A percentile compares a stretch with the other conserved stretches of the same genome.
These are phyloP conservation scores for Cyberlindnera meyerae DNA, from an alignment of 805 yeast genomes.

Conservation along the genomic window DNA sequence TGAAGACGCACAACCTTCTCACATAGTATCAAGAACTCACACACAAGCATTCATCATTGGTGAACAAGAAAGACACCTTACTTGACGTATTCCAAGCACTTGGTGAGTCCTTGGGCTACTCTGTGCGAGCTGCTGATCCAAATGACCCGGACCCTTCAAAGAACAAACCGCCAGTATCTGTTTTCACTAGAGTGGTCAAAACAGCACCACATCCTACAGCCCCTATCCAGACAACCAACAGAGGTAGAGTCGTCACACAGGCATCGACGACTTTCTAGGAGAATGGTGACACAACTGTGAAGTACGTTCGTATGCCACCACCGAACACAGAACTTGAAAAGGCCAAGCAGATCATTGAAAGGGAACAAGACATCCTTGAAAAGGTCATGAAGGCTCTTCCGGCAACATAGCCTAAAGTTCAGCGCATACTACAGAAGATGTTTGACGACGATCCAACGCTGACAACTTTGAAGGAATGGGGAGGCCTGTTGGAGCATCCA, in stretches of 20 bases:
- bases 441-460: constrained; percentile 7
- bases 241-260: no score
- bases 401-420: constrained; percentile 1
- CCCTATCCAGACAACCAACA: no score
- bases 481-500: constrained; percentile 6
- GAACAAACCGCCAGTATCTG: no score
- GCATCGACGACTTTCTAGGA: not conserved
- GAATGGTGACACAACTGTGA: not conserved
- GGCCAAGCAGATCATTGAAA: not conserved
- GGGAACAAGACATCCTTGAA: not conserved
- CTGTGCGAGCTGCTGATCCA: not conserved
- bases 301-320: no score
- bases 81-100: constrained; percentile 4
- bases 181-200: not conserved
- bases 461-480: constrained; percentile 6
- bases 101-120: not conserved
- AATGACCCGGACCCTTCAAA: no score
- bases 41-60: constrained; percentile 4
- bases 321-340: not conserved
- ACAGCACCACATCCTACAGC: no score
- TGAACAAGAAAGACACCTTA: constrained; percentile 5
- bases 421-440: constrained; percentile 2
- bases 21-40: constrained; percentile 8
- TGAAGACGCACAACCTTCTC: constrained; percentile 3
- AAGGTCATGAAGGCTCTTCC: constrained; percentile 1